Evolutionary conservation across 2,329 filamentous ascomycete species (phyloP).

Genomic region (Alternaria ventricosa): DNA sequence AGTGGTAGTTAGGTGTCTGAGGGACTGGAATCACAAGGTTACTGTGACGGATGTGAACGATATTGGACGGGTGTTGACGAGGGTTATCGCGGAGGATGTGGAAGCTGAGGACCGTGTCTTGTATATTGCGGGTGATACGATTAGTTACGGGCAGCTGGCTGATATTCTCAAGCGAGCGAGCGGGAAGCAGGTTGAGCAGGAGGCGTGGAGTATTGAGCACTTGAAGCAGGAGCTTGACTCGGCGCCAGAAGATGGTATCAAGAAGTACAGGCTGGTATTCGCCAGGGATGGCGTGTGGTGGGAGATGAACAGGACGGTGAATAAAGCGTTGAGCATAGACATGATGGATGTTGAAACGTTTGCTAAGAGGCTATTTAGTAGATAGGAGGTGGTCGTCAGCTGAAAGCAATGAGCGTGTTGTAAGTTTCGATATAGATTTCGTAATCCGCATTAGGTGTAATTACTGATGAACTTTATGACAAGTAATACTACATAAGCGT

Average conservation of each 20-base stretch:
- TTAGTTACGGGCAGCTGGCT: slow-evolving; percentile 63
- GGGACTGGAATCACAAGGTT: slow-evolving; percentile 67
- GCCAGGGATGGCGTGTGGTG: slow-evolving; percentile 66
- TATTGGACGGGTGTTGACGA: slow-evolving; percentile 67
- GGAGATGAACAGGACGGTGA: slow-evolving; percentile 61
- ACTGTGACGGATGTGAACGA: slow-evolving; percentile 69
- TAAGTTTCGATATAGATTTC: background rate
- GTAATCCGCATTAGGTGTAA: background rate
- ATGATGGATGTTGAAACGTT: slow-evolving; percentile 55
- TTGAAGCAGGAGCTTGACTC: slow-evolving; percentile 56
- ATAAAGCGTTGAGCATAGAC: slow-evolving; percentile 56
- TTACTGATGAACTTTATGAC: background rate
- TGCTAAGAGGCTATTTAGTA: slow-evolving; percentile 14
- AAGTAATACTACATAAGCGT: slow-evolving; percentile 18
- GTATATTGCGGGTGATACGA: slow-evolving; percentile 67
- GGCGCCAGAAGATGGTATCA: slow-evolving; percentile 58
- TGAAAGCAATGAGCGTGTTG: background rate
- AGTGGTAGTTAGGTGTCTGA: slow-evolving; percentile 60
- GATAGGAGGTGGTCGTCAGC: background rate
- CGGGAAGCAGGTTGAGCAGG: slow-evolving; percentile 53
- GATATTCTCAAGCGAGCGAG: slow-evolving; percentile 58
- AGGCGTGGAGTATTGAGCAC: slow-evolving; percentile 57
- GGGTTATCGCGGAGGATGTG: slow-evolving; percentile 53
- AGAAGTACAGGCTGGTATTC: slow-evolving; percentile 69
- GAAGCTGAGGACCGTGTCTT: slow-evolving; percentile 54